Evolutionary conservation across 208 protist species (phyloP).

Genomic region (Hexamita inflata): DNA sequence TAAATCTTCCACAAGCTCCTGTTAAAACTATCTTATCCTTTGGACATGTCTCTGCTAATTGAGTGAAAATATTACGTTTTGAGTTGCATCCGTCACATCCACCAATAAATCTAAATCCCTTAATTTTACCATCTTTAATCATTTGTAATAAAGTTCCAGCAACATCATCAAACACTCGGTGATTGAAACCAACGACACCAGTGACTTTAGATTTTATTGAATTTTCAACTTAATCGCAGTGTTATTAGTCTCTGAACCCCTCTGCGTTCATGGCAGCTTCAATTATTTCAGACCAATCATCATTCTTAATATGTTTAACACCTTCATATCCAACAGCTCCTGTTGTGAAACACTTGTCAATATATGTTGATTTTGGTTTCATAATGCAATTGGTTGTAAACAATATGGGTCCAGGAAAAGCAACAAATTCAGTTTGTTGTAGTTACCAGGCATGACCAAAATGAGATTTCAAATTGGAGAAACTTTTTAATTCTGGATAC

Average conservation of each 20-base stretch:
- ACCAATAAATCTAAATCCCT: constrained; percentile 58
- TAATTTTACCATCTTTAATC: constrained; percentile 57
- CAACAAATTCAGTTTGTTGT: constrained; percentile 56
- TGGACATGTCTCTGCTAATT: constrained; percentile 41
- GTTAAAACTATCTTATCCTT: constrained; percentile 57
- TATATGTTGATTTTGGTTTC: constrained; percentile 49
- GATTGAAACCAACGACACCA: constrained; percentile 34
- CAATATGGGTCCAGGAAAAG: constrained; percentile 63
- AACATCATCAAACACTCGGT: constrained; percentile 37
- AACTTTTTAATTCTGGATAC: constrained; percentile 58
- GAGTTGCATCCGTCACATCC: constrained; percentile 62
- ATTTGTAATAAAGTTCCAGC: constrained; percentile 46
- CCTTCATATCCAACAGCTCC: constrained; percentile 44
- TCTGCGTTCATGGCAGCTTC: constrained; percentile 36
- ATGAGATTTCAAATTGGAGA: constrained; percentile 51
- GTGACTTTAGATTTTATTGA: background rate
- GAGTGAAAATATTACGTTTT: constrained; percentile 55
- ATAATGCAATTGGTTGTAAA: constrained; percentile 70
- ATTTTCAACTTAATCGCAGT: constrained; percentile 9
- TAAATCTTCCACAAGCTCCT: constrained; percentile 55
- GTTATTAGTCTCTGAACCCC: constrained; percentile 41
- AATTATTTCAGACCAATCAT: constrained; percentile 48
- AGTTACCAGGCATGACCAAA: constrained; percentile 58
- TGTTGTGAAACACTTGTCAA: constrained; percentile 55
- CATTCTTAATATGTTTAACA: constrained; percentile 34